Percentiles rank a stretch among this genome's conserved stretches.
phyloP scores from a whole-genome alignment of 768 basidiomycete species.

The Fistulinella prunicolor region DNA sequence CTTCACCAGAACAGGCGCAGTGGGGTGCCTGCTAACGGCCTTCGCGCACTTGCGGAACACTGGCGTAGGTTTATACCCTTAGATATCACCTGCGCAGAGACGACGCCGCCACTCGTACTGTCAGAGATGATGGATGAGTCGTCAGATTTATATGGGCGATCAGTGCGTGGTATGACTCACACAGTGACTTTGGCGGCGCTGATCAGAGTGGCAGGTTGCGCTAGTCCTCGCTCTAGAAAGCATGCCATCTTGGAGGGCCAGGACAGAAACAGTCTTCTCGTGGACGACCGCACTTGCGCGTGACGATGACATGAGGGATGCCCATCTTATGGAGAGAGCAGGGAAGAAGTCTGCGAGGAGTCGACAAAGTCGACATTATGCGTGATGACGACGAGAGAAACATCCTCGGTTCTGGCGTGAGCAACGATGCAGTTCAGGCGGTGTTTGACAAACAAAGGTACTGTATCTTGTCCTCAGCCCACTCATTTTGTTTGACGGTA shows the following conservation, averaged over 20 bases:
- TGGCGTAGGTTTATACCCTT: conserved; percentile 91
- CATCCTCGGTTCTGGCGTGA: conserved; percentile 96
- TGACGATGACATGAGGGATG: conserved; percentile 97
- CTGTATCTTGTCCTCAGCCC: conserved; percentile 88
- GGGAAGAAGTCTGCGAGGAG: conserved; percentile 97
- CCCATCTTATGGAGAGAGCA: conserved; percentile 99
- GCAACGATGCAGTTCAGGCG: conserved; percentile 97
- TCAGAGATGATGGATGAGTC: conserved; percentile 52
- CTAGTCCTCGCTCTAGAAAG: conserved; percentile 90
- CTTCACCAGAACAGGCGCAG: conserved; percentile 57
- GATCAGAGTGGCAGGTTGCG: conserved; percentile 91
- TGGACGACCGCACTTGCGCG: conserved; percentile 96
- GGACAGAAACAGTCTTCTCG: conserved; percentile 95
- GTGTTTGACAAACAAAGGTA: conserved; percentile 91
- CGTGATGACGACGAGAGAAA: conserved; percentile 90
- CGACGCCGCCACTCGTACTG: conserved; percentile 88
- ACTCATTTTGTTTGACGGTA: conserved; percentile 75
- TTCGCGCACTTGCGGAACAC: conserved; percentile 95
- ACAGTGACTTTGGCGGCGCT: conserved; percentile 97
- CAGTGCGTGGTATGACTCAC: conserved; percentile 44
- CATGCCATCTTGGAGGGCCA: conserved; percentile 92
- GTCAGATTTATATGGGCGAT: conserved; percentile 2
- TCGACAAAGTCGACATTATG: conserved; percentile 99
- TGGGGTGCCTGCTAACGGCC: conserved; percentile 70
- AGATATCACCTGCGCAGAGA: conserved; percentile 94